Conservation (phyloP, 176 grass and related monocot genomes). For the Pontederia crassipes region DNA sequence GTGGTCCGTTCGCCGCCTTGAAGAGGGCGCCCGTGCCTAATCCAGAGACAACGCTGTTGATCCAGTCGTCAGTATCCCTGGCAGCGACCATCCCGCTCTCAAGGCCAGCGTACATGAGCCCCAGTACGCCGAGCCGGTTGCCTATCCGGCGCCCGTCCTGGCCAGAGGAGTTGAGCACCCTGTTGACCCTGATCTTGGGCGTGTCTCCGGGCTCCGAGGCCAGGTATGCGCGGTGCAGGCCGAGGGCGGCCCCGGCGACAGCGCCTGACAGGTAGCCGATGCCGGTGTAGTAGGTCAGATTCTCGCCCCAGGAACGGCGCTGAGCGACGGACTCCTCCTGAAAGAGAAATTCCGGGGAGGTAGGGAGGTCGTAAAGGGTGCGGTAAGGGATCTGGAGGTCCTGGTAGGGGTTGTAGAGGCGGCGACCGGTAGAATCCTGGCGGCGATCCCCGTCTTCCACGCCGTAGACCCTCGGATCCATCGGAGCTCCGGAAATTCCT, state of each 20-base stretch:
- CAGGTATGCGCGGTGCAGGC: constrained; percentile 28
- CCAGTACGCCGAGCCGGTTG: constrained; percentile 44
- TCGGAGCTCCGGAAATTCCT: not conserved
- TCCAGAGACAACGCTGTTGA: constrained; percentile 58
- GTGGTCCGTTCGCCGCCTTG: constrained; percentile 25
- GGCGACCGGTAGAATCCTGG: not conserved
- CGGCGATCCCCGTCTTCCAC: constrained; percentile 1
- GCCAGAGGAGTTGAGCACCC: constrained; percentile 51
- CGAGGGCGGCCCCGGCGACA: constrained; percentile 21
- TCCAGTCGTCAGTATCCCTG: constrained; percentile 57
- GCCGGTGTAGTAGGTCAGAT: constrained; percentile 41
- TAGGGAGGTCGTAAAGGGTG: constrained; percentile 59
- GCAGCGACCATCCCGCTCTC: constrained; percentile 38
- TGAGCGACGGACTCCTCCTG: constrained; percentile 25
- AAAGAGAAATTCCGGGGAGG: constrained; percentile 74
- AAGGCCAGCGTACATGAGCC: constrained; percentile 39
- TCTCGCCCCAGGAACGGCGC: constrained; percentile 39
- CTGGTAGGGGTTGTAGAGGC: constrained; percentile 35
- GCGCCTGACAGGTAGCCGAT: constrained; percentile 34
- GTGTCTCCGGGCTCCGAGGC: constrained; percentile 46
- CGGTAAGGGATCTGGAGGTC: constrained; percentile 32
- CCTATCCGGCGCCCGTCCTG: constrained; percentile 52
- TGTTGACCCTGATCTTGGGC: constrained; percentile 53
- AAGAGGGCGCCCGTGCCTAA: constrained; percentile 40
- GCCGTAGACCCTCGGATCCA: not conserved